Conservation (phyloP, 1,284 basidiomycete species). For the Volvariella surrecta region DNA sequence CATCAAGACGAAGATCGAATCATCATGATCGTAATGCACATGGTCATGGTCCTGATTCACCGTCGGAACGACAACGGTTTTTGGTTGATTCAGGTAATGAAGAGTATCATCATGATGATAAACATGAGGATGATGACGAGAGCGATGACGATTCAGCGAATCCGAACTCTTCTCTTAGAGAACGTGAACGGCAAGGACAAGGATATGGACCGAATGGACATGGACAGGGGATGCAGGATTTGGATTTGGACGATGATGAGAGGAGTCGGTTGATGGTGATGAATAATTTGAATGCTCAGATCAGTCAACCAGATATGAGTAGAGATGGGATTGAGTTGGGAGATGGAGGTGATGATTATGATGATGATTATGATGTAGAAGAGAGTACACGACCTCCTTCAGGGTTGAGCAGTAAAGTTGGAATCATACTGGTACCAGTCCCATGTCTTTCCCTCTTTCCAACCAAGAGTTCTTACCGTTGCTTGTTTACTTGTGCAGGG, state of each 20-base stretch:
- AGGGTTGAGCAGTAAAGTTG: slow-evolving; percentile 70
- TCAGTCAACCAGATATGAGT: slow-evolving; percentile 4
- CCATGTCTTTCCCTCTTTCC: slow-evolving; percentile 2
- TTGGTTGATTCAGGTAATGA: slow-evolving; percentile 15
- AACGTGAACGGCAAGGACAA: slow-evolving; percentile 15
- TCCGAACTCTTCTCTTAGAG: slow-evolving; percentile 1
- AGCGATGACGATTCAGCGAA: slow-evolving; percentile 14
- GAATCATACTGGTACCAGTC: slow-evolving; percentile 75
- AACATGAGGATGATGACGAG: slow-evolving; percentile 25
- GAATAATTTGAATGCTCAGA: neutral
- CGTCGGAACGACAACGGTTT: no score
- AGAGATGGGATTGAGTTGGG: slow-evolving; percentile 11
- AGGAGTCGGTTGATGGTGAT: neutral
- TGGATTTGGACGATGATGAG: no score
- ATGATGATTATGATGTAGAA: slow-evolving; percentile 8
- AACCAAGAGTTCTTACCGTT: slow-evolving; percentile 4
- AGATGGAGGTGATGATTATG: slow-evolving; percentile 4
- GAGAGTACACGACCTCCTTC: neutral
- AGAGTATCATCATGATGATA: slow-evolving; percentile 22
- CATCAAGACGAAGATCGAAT: no score
- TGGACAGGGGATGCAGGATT: no score
- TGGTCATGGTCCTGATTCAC: no score
- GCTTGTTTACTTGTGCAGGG: slow-evolving; percentile 38
- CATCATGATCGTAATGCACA: no score
- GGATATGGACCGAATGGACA: neutral